Conservation (phyloP, 108 stramenopile genomes). For the Conticribra weissflogii region DNA sequence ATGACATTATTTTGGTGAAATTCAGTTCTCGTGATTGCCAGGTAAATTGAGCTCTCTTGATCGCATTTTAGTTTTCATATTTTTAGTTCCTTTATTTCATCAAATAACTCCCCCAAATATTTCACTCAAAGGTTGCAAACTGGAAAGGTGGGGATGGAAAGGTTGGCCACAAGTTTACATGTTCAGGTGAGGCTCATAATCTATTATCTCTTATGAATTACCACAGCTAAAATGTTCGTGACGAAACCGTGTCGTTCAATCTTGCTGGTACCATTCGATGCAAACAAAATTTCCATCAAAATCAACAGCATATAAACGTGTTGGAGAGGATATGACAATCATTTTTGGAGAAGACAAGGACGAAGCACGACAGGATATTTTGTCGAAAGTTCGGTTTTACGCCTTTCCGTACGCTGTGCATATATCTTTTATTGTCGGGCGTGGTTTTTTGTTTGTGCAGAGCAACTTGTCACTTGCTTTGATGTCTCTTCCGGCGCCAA, state of each 20-base stretch:
- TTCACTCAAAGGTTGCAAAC: slow-evolving; percentile 42
- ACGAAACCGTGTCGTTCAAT: too few species aligned
- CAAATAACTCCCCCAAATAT: background rate
- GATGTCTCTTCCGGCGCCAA: slow-evolving; percentile 59
- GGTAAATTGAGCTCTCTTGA: slow-evolving; percentile 1
- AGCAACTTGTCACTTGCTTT: slow-evolving; percentile 68
- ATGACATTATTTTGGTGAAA: background rate
- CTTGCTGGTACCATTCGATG: too few species aligned
- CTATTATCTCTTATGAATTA: too few species aligned
- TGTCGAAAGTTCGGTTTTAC: slow-evolving; percentile 77
- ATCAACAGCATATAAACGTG: slow-evolving; percentile 57
- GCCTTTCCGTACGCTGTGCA: slow-evolving; percentile 82
- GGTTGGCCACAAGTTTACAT: slow-evolving; percentile 68
- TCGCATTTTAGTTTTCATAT: background rate
- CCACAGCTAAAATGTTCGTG: too few species aligned
- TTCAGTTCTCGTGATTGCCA: slow-evolving; percentile 69
- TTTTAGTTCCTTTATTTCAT: background rate
- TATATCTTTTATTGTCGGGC: slow-evolving; percentile 40
- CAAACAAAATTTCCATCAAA: too few species aligned
- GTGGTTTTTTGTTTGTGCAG: slow-evolving; percentile 84
- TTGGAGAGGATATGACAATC: slow-evolving; percentile 55
- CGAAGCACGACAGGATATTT: slow-evolving; percentile 65
- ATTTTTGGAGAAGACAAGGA: slow-evolving; percentile 50
- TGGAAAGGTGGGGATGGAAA: slow-evolving; percentile 68
- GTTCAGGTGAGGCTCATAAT: slow-evolving; percentile 42